Percentiles rank a stretch among this genome's conserved stretches.
These are phyloP conservation scores for Trichoderma koningiopsis DNA, from an alignment of 2,329 filamentous ascomycete species.

Conservation along the genomic window DNA sequence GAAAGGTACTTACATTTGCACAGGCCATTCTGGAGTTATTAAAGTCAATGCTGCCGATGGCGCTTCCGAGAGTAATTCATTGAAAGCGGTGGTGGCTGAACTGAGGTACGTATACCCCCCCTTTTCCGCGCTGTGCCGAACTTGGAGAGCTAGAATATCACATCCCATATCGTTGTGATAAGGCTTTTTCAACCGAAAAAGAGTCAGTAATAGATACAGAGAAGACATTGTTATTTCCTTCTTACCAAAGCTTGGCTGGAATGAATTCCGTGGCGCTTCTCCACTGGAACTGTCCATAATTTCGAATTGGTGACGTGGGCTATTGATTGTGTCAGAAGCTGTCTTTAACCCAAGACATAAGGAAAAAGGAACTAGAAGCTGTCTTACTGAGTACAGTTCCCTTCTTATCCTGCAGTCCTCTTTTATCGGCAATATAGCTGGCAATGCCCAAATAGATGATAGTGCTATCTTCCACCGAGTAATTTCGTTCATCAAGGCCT, in stretches of 20 bases:
- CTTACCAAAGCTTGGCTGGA: slow-evolving; percentile 49
- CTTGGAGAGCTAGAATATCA: slow-evolving; percentile 52
- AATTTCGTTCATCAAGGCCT: slow-evolving; percentile 52
- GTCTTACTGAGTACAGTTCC: slow-evolving; percentile 51
- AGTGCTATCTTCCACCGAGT: slow-evolving; percentile 56
- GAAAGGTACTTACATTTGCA: slow-evolving; percentile 47
- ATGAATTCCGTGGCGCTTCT: slow-evolving; percentile 53
- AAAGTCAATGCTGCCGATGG: slow-evolving; percentile 45
- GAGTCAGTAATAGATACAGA: slow-evolving; percentile 14
- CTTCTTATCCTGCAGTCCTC: slow-evolving; percentile 53
- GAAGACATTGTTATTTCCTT: slow-evolving; percentile 29
- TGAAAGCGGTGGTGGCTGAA: slow-evolving; percentile 48
- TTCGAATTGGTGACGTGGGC: slow-evolving; percentile 53
- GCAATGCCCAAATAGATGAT: slow-evolving; percentile 59
- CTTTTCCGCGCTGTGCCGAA: slow-evolving; percentile 46
- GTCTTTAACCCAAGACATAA: not conserved
- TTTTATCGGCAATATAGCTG: slow-evolving; percentile 56
- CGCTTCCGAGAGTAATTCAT: slow-evolving; percentile 43
- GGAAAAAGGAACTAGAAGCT: not conserved
- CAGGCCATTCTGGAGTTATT: slow-evolving; percentile 47
- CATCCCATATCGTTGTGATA: slow-evolving; percentile 58
- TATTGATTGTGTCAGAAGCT: slow-evolving; percentile 30
- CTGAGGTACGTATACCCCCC: slow-evolving; percentile 51
- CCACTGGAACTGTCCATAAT: slow-evolving; percentile 47
- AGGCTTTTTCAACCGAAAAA: slow-evolving; percentile 37